Percentiles rank a stretch among this genome's conserved stretches.
These are phyloP conservation scores for Fusarium paranaense DNA, from an alignment of 2,329 filamentous ascomycete genomes.

Conservation along the genomic window DNA sequence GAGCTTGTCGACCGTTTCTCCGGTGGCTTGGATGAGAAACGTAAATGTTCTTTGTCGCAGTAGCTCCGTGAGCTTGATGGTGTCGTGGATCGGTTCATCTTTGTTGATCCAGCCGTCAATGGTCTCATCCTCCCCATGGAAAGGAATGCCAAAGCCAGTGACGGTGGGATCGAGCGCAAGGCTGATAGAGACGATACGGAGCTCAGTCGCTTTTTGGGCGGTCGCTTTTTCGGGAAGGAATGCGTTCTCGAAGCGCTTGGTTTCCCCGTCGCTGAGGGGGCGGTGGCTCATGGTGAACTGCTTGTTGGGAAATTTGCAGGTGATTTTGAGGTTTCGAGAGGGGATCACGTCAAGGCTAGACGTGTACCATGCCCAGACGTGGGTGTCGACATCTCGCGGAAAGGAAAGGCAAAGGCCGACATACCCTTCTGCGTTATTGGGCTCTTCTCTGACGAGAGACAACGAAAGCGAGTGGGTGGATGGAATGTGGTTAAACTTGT, in stretches of 20 bases:
- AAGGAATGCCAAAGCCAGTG: background rate
- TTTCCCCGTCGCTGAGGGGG: background rate
- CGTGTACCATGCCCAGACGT: too few species aligned
- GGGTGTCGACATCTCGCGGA: too few species aligned
- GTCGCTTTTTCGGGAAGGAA: too few species aligned
- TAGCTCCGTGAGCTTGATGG: background rate
- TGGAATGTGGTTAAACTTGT: too few species aligned
- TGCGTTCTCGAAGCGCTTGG: background rate
- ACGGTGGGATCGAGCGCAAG: background rate
- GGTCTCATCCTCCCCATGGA: rapidly evolving
- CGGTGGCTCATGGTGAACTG: too few species aligned
- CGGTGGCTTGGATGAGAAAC: background rate
- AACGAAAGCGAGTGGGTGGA: too few species aligned
- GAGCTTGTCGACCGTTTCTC: rapidly evolving
- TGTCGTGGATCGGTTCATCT: background rate
- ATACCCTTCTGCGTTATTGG: too few species aligned
- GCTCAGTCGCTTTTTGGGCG: background rate
- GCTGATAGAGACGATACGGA: background rate
- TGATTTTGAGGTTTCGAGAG: too few species aligned
- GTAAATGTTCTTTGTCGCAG: rapidly evolving
- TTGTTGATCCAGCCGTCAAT: background rate
- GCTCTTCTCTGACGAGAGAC: too few species aligned
- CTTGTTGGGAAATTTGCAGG: too few species aligned
- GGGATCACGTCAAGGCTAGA: too few species aligned
- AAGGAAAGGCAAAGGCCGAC: too few species aligned